Percentiles rank a stretch among this genome's conserved stretches.
These are phyloP conservation scores for Viola odorata DNA, from an alignment of 345 rosid species.

Conservation along the genomic window DNA sequence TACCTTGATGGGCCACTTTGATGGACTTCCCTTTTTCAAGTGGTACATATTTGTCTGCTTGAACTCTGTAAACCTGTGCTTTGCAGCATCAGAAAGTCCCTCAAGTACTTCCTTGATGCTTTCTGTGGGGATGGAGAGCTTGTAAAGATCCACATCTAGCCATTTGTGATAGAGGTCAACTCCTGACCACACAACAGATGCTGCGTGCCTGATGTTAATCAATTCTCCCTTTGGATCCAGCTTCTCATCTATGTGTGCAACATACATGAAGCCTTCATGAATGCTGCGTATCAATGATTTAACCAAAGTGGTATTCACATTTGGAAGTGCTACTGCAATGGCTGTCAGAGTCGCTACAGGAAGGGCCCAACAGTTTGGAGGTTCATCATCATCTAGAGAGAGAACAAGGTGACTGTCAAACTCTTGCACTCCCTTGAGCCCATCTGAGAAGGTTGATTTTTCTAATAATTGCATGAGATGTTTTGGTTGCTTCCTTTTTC, in stretches of 20 bases:
- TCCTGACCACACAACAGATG: conserved; percentile 54
- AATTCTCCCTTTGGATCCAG: conserved; percentile 30
- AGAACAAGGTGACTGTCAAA: conserved; percentile 52
- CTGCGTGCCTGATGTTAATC: conserved; percentile 47
- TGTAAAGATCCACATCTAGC: conserved; percentile 59
- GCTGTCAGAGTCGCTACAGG: conserved; percentile 67
- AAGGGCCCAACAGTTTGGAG: conserved; percentile 83
- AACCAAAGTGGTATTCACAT: conserved; percentile 21
- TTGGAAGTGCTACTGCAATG: conserved; percentile 60
- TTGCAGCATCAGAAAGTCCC: conserved; percentile 45
- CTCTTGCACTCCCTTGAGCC: conserved; percentile 52
- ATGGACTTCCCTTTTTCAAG: conserved; percentile 40
- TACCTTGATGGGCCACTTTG: conserved; percentile 64
- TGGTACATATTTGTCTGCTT: conserved; percentile 25
- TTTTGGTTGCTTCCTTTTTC: conserved; percentile 47
- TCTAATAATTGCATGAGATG: conserved; percentile 49
- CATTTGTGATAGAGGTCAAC: conserved; percentile 64
- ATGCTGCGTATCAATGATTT: conserved; percentile 43
- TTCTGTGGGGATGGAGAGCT: conserved; percentile 35
- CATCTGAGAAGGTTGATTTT: conserved; percentile 30
- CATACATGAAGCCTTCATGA: conserved; percentile 51
- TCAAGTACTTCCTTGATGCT: conserved; percentile 47
- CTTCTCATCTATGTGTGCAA: conserved; percentile 41
- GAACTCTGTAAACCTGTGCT: conserved; percentile 35
- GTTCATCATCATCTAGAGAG: conserved; percentile 46